These are phyloP conservation scores for Russula virescens DNA, from an alignment of 768 basidiomycete species.

Conservation along the genomic window DNA sequence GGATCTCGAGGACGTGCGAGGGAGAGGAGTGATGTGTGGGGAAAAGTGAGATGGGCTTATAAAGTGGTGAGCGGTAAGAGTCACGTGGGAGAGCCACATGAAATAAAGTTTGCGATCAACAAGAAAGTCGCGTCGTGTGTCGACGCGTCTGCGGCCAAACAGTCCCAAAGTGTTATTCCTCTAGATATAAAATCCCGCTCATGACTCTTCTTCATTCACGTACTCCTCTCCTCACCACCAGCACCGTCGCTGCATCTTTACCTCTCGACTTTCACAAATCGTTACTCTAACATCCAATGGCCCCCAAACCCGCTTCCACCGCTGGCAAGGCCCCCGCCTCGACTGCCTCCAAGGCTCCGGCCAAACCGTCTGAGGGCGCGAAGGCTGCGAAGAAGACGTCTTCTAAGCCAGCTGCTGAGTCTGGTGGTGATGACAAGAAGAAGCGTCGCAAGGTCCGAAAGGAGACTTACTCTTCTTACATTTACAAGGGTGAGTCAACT, in stretches of 20 bases:
- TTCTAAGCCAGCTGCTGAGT: constrained; percentile 49
- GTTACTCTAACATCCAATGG: constrained; percentile 39
- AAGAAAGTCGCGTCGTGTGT: constrained; percentile 30
- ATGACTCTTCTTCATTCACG: constrained; percentile 21
- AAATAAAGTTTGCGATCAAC: constrained; percentile 32
- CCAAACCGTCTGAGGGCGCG: constrained; percentile 51
- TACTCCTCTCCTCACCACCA: not conserved
- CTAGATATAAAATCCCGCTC: constrained; percentile 30
- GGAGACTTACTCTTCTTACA: constrained; percentile 92
- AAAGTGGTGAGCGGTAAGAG: not conserved
- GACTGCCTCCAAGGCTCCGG: constrained; percentile 65
- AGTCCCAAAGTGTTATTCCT: constrained; percentile 33
- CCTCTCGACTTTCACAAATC: not conserved
- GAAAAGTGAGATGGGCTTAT: constrained; percentile 2
- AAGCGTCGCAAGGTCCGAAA: constrained; percentile 81
- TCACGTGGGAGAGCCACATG: constrained; percentile 9
- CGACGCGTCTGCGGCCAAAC: constrained; percentile 35
- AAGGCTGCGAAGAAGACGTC: constrained; percentile 78
- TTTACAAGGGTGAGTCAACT: constrained; percentile 68
- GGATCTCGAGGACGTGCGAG: constrained; percentile 4
- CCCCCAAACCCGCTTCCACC: constrained; percentile 74
- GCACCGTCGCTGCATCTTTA: constrained; percentile 6
- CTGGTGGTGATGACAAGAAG: constrained; percentile 69
- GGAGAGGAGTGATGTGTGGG: constrained; percentile 10
- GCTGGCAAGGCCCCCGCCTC: constrained; percentile 78